A percentile compares a stretch with the other conserved stretches of the same genome.
These are phyloP conservation scores for Hericium alpestre DNA, from an alignment of 768 basidiomycete genomes.

Conservation along the genomic window DNA sequence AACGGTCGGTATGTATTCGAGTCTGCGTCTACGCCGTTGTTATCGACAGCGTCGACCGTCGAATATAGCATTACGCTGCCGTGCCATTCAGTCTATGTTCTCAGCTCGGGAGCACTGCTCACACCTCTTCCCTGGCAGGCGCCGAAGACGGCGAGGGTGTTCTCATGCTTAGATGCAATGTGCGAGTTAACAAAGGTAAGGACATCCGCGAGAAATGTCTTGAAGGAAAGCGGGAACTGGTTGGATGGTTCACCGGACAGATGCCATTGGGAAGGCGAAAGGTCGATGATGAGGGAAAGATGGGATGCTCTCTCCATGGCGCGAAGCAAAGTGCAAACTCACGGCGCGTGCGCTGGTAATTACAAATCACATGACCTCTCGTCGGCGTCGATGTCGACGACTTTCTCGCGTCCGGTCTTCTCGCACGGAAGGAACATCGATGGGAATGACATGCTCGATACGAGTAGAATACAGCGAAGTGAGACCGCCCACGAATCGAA, in stretches of 20 bases:
- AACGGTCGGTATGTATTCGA: constrained; percentile 82
- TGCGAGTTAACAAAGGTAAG: constrained; percentile 90
- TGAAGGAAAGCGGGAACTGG: constrained; percentile 47
- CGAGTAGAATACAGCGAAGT: too few relatives aligned
- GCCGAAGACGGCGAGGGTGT: constrained; percentile 84
- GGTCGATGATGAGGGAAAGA: constrained; percentile 76
- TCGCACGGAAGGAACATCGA: too few relatives aligned
- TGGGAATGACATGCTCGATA: too few relatives aligned
- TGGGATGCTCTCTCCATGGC: constrained; percentile 45
- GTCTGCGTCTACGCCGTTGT: constrained; percentile 34
- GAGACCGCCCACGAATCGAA: too few relatives aligned
- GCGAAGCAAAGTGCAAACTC: not conserved
- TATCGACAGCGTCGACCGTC: constrained; percentile 35
- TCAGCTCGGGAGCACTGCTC: not conserved
- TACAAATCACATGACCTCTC: too few relatives aligned
- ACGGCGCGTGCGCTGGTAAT: too few relatives aligned
- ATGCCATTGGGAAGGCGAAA: constrained; percentile 83
- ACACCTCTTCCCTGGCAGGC: constrained; percentile 81
- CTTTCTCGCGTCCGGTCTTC: too few relatives aligned
- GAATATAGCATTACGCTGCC: constrained; percentile 70
- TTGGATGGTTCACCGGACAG: constrained; percentile 44
- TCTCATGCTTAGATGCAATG: constrained; percentile 83
- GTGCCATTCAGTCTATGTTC: not conserved
- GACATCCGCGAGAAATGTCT: constrained; percentile 71
- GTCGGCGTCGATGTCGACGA: too few relatives aligned